Conservation (phyloP, 768 basidiomycete species). For the Suillus clintonianus region DNA sequence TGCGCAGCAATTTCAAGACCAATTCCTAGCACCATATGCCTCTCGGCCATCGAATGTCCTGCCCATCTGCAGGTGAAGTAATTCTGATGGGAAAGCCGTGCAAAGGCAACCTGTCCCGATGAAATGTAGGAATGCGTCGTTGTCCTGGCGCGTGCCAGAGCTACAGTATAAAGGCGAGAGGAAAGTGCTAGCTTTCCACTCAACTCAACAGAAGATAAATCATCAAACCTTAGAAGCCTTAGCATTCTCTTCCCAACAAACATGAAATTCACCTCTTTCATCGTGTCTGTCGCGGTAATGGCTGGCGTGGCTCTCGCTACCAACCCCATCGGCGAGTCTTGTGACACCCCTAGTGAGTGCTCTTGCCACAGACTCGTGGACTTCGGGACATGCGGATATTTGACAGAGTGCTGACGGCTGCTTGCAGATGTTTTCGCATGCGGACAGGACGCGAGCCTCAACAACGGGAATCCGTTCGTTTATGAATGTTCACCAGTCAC, state of each 20-base stretch:
- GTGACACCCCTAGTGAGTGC: not conserved
- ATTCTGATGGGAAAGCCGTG: not conserved
- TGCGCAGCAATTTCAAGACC: not conserved
- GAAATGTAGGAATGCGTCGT: not conserved
- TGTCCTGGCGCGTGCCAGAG: not conserved
- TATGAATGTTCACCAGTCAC: not conserved
- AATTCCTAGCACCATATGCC: not conserved
- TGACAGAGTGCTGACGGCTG: not conserved
- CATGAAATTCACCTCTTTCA: not conserved
- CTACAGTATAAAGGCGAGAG: not conserved
- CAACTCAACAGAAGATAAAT: not conserved
- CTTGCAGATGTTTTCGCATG: not conserved
- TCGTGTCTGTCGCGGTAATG: not conserved
- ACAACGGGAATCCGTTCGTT: not conserved
- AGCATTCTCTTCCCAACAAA: not conserved
- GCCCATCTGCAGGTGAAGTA: not conserved
- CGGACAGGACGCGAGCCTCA: not conserved
- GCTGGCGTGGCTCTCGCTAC: not conserved
- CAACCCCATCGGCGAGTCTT: slow-evolving; percentile 3
- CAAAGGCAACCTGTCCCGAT: not conserved
- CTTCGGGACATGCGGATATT: not conserved
- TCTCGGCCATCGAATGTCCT: not conserved
- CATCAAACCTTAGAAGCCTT: not conserved
- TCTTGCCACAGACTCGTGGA: not conserved
- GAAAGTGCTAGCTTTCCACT: not conserved